Conservation (phyloP, 805 yeast species). For the Ogataea chonburiensis region DNA sequence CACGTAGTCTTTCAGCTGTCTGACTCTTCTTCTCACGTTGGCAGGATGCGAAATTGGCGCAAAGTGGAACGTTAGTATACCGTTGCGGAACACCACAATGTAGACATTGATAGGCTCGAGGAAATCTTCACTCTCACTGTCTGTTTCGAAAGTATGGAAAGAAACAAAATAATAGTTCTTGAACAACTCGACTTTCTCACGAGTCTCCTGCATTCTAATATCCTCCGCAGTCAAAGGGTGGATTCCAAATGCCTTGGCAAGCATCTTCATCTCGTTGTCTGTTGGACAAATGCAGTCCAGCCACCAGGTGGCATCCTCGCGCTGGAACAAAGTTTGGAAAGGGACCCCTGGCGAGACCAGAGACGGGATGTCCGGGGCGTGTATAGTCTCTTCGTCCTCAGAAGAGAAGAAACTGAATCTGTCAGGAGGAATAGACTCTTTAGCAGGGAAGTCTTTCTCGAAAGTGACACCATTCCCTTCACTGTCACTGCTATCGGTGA, state of each 20-base stretch:
- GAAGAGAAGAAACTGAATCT: conserved; percentile 82
- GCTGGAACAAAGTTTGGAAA: conserved; percentile 66
- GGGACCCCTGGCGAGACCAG: conserved; percentile 64
- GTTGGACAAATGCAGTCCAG: conserved; percentile 92
- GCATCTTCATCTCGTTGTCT: conserved; percentile 87
- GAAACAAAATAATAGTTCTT: conserved; percentile 89
- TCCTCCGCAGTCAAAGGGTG: conserved; percentile 98
- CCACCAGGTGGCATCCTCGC: conserved; percentile 90
- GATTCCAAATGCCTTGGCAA: conserved; percentile 92
- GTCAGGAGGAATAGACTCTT: conserved; percentile 51
- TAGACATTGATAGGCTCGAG: conserved; percentile 77
- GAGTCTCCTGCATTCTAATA: conserved; percentile 92
- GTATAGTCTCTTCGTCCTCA: conserved; percentile 81
- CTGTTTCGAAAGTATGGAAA: conserved; percentile 94
- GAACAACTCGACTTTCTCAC: conserved; percentile 95
- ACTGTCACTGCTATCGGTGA: conserved; percentile 17
- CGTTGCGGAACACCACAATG: conserved; percentile 67
- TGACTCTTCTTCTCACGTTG: conserved; percentile 76
- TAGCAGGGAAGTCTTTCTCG: conserved; percentile 17
- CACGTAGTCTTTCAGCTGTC: conserved; percentile 75
- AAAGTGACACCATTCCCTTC: conserved; percentile 22
- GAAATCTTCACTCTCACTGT: conserved; percentile 76
- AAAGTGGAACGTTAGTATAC: conserved; percentile 68
- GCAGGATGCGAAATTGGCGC: conserved; percentile 68
- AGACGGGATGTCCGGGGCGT: conserved; percentile 83